phyloP scores from a whole-genome alignment of 495 filamentous ascomycete species.

The Penicillium malachiteum region DNA sequence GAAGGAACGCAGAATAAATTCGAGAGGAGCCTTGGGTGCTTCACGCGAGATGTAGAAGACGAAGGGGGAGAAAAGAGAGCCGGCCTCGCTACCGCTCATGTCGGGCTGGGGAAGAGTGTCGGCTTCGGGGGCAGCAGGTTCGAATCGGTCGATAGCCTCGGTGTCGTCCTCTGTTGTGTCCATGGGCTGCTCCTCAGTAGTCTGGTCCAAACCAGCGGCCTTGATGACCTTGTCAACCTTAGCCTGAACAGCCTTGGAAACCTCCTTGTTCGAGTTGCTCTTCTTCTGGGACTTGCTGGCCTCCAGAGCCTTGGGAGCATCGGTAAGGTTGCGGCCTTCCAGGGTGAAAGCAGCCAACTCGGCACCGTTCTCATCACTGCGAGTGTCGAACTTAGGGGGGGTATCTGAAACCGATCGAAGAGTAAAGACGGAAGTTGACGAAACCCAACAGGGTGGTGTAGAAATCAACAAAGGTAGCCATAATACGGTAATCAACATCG shows the following conservation, averaged over 20 bases:
- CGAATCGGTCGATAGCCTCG: conserved; percentile 85
- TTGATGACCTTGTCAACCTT: conserved; percentile 56
- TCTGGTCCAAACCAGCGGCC: conserved; percentile 41
- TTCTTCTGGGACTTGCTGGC: conserved; percentile 46
- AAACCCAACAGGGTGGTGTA: conserved; percentile 95
- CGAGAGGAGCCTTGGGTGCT: conserved; percentile 83
- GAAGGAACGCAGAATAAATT: conserved; percentile 92
- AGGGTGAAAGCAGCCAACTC: conserved; percentile 90
- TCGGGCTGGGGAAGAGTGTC: conserved; percentile 84
- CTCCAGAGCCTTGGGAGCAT: conserved; percentile 53
- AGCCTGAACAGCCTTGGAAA: conserved; percentile 49
- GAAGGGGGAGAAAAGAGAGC: conserved; percentile 77
- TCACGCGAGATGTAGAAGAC: conserved; percentile 94
- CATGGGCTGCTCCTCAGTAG: conserved; percentile 41
- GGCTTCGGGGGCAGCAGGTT: conserved; percentile 71
- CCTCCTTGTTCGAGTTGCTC: conserved; percentile 43
- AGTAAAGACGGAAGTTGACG: conserved; percentile 92
- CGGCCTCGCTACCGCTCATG: conserved; percentile 50
- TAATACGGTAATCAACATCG: conserved; percentile 96
- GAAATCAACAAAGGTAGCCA: conserved; percentile 98
- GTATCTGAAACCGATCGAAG: conserved; percentile 84
- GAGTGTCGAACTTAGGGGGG: conserved; percentile 89
- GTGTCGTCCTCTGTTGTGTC: conserved; percentile 49
- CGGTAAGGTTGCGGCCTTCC: conserved; percentile 65
- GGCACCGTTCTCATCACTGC: conserved; percentile 82